Evolutionary conservation across 768 basidiomycete species (phyloP), one percentile per base, ranked within the genome.

Genomic region (Holtermannia corniformis): DNA sequence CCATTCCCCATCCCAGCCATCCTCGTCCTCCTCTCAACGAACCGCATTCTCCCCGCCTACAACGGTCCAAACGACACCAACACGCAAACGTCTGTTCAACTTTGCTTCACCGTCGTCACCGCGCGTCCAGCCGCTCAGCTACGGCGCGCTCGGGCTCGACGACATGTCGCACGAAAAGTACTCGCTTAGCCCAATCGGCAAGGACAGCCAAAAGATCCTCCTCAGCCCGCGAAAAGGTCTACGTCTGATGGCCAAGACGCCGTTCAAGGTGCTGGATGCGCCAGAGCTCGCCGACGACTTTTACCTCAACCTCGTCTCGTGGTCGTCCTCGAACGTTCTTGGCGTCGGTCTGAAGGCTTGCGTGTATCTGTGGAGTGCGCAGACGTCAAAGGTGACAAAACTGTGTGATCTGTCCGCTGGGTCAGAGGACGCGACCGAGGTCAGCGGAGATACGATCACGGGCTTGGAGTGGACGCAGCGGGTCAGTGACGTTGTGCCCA

Each of bases 281-380:
- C 95, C 93, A 0, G 92, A 97, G 51, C 81, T 99, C 12, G 89
- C 90, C 24, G 93, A 97, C 68, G 93, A 99, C 71, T 99, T 96
- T 72, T 97, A 99, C 66, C 84, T 99, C 57, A 97, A 97, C 66
- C 79, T 97, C 11, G 91, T 97, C 21, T 92, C 96, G 58, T 97
- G 95, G 95, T 88, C 86, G 2, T 85, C 83, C 49, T 92, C 87
- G 3, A 97, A 97, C 66, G 83, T 96, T 0, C 81, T 97, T 0
- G 92, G 87, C 2, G 95, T 97, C 5, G 93, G 92, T 2, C 78
- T 99, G 5, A 87, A 85, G 2, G 77, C 83, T 0, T 91, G 88
- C 56, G 93, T 99, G 12, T 99, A 99, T 68, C 82, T 96, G 1
- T 99, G 95, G 95, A 87, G 86, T 5, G 95, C 93, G 5, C 84